Base-by-base conservation (phyloP, 139 green algal species). In the Chlamydomonas eustigma region DNA sequence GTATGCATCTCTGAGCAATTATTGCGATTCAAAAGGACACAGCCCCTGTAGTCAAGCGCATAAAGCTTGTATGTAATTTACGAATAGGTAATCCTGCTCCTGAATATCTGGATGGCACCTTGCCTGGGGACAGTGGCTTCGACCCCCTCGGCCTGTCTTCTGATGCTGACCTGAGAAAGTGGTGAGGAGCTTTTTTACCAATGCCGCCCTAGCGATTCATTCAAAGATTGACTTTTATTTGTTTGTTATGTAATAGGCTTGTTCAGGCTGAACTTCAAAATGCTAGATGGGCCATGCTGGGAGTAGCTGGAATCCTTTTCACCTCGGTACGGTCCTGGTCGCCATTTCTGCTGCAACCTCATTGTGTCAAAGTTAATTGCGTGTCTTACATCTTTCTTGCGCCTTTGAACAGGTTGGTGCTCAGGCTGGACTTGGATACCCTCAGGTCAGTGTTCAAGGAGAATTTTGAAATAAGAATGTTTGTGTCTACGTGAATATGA, bases 251-350 rank as follows among this genome's bases (percentile, higher is more conserved):
- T 58, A 28, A 12, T 31, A 72, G 90, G 89, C 93, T 92, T 77
- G 81, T 84, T 37, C 88, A 97, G 77, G 85, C 93, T 78, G 93
- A 98, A 88, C 87, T 98, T 69, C 76, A 95, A 37, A 84, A 94
- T 79, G 77, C 69, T 37, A 84, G 90, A 67, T 93, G 83, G 82
- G 88, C 88, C 33, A 93, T 94, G 89, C 81, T 93, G 28, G 90
- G 88, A 63, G 86, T 88, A 39, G 88, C 87, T 50, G 91, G 91
- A 36, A 88, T 87, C 75, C 79, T 96, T n/a, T 86, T 90, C 58
- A 86, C 81, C 28, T 38, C 65, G 65, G 65, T 72, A 44, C 39
- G 65, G 24, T n/a, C 6, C 44, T 58, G 18, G 44, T 58, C 18
- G 12, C 44, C 44, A 18, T 12, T 58, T 12, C 18, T 58, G 12